phyloP scores from a whole-genome alignment of 179 eudicot genomes.

The Heliamphora pulchella region DNA sequence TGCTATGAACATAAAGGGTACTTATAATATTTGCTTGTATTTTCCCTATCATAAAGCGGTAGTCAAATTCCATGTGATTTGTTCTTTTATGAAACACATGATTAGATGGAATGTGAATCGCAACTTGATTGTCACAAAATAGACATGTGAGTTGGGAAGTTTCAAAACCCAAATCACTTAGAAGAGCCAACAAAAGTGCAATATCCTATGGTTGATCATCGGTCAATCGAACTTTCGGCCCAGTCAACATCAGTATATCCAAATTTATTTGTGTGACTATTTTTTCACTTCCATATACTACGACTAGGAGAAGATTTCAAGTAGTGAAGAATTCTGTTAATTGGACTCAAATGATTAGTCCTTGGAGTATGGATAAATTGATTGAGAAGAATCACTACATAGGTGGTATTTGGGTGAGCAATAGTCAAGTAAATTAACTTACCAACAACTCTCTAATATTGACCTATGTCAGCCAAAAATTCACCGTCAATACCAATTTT shows the following conservation, averaged over 20 bases:
- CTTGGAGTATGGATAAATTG: constrained; percentile 2
- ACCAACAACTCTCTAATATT: not conserved
- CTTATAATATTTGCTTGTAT: too few species aligned
- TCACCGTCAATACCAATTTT: not conserved
- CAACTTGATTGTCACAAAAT: too few species aligned
- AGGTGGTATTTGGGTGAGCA: not conserved
- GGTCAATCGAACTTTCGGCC: not conserved
- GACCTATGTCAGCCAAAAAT: not conserved
- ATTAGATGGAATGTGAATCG: too few species aligned
- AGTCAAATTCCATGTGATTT: too few species aligned
- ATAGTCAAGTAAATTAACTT: not conserved
- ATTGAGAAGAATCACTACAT: not conserved
- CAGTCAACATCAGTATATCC: not conserved
- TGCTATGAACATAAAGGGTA: too few species aligned
- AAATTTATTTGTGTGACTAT: not conserved
- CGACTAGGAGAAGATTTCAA: not conserved
- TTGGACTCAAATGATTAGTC: not conserved
- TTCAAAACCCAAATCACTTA: not conserved
- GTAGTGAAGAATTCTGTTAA: not conserved
- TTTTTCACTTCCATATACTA: not conserved
- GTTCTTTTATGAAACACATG: too few species aligned
- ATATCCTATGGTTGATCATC: not conserved
- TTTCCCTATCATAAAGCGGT: too few species aligned
- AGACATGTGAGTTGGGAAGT: not conserved
- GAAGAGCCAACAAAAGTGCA: constrained; percentile 5